Percentiles rank a stretch among this genome's conserved stretches.
These are phyloP conservation scores for Aurantiochytrium sp. DNA, from an alignment of 108 stramenopile species.

Conservation along the genomic window DNA sequence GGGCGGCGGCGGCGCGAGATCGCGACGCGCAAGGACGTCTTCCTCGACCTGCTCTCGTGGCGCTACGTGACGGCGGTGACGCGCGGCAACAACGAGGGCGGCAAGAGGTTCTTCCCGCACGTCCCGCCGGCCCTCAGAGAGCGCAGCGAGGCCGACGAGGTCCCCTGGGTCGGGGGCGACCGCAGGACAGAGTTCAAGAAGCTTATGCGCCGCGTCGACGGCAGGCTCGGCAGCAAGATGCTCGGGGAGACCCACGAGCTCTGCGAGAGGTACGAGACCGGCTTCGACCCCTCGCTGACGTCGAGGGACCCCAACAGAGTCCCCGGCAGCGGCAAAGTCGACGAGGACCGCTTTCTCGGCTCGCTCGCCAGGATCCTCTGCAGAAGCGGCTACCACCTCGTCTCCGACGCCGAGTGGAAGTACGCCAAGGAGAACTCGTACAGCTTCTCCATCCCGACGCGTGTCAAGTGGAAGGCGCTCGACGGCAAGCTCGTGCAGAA, in stretches of 20 bases:
- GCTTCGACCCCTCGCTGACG: neutral
- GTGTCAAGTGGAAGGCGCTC: neutral
- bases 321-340: neutral
- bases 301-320: neutral
- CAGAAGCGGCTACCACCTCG: neutral
- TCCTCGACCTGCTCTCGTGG: slow-evolving; percentile 17
- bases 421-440: slow-evolving; percentile 1
- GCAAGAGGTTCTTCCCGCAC: neutral
- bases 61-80: neutral
- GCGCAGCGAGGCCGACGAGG: neutral
- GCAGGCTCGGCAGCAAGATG: neutral
- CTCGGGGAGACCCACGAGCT: neutral
- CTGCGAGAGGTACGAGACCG: neutral
- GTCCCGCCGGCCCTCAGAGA: neutral
- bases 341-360: neutral
- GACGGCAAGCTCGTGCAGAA: neutral
- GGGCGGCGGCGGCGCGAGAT: slow-evolving; percentile 10
- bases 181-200: neutral
- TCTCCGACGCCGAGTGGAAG: neutral
- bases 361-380: neutral
- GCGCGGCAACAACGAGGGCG: neutral
- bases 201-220: neutral
- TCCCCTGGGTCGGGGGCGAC: neutral
- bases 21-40: slow-evolving; percentile 10
- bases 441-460: slow-evolving; percentile 11